These are phyloP conservation scores for Vigna mungo DNA, from an alignment of 306 rosid species.

Conservation along the genomic window DNA sequence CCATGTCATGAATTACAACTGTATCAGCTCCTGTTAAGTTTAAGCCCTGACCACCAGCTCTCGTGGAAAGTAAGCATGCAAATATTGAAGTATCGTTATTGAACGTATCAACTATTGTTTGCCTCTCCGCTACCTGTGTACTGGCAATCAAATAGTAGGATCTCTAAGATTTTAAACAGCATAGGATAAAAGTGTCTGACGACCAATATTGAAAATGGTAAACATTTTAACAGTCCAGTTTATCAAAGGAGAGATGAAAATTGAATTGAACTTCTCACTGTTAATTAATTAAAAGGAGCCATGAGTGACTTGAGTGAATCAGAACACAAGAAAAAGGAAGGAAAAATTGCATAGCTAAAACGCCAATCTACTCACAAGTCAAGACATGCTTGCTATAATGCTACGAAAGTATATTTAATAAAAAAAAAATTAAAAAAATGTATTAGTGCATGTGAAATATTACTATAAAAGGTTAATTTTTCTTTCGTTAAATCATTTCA, in stretches of 20 bases:
- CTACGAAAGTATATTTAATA: not conserved
- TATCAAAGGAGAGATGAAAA: conserved; percentile 10
- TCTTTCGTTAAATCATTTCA: too few relatives aligned
- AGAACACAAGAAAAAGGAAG: not conserved
- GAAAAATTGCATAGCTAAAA: not conserved
- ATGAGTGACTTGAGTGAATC: not conserved
- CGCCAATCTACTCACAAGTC: not conserved
- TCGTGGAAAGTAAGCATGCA: conserved; percentile 95
- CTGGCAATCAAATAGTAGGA: conserved; percentile 54
- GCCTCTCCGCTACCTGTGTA: conserved; percentile 92
- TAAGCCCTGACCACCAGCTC: conserved; percentile 99
- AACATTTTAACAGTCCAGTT: conserved; percentile 12
- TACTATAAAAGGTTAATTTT: not conserved
- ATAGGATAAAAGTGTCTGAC: conserved; percentile 12
- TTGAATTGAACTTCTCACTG: not conserved
- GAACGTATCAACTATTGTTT: conserved; percentile 92
- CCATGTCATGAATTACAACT: conserved; percentile 97
- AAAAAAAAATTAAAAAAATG: not conserved
- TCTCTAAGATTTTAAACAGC: conserved; percentile 20
- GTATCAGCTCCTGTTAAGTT: conserved; percentile 94
- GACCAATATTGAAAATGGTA: conserved; percentile 31
- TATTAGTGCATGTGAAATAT: not conserved
- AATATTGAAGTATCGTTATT: conserved; percentile 82
- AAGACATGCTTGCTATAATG: not conserved
- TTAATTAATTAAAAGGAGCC: conserved; percentile 11